Evolutionary conservation across 1,284 basidiomycete genomes (phyloP).

Genomic region (Mycena citricolor): DNA sequence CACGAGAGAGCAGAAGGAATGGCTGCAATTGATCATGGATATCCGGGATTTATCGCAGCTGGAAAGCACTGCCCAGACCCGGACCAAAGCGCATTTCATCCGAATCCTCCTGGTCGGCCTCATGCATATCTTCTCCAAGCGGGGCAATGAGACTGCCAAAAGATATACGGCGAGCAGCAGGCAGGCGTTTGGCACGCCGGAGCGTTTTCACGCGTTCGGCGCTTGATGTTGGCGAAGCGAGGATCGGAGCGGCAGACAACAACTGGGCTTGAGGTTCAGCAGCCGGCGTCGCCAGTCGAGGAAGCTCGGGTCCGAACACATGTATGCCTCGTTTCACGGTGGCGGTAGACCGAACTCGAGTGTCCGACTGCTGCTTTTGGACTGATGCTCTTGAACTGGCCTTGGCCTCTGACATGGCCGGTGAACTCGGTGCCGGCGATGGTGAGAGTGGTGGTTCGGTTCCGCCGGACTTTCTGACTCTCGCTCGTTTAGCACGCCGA

Average conservation of each 20-base stretch:
- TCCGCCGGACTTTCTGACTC: slow-evolving; percentile 44
- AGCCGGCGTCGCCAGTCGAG: slow-evolving; percentile 27
- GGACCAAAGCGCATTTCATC: slow-evolving; percentile 47
- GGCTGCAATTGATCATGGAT: neutral
- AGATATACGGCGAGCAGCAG: slow-evolving; percentile 22
- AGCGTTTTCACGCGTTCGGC: slow-evolving; percentile 22
- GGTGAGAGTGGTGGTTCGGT: slow-evolving; percentile 33
- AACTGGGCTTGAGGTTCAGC: slow-evolving; percentile 15
- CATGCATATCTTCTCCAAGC: slow-evolving; percentile 24
- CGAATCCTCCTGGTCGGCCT: slow-evolving; percentile 35
- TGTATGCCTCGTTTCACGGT: slow-evolving; percentile 48
- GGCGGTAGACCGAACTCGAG: neutral
- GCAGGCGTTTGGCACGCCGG: slow-evolving; percentile 23
- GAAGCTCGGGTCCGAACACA: slow-evolving; percentile 57
- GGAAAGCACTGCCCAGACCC: slow-evolving; percentile 58
- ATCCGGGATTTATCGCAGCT: slow-evolving; percentile 52
- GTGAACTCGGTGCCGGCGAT: slow-evolving; percentile 26
- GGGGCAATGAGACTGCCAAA: slow-evolving; percentile 22
- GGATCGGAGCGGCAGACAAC: slow-evolving; percentile 12
- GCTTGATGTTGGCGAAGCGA: slow-evolving; percentile 32
- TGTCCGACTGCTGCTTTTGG: neutral
- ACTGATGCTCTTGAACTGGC: no score
- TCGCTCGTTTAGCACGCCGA: slow-evolving; percentile 61
- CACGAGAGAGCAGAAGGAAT: neutral
- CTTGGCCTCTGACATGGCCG: slow-evolving; percentile 19